A percentile compares a stretch with the other conserved stretches of the same genome.
Conservation (phyloP, 768 basidiomycete genomes). For the Solioccasus polychromus region DNA sequence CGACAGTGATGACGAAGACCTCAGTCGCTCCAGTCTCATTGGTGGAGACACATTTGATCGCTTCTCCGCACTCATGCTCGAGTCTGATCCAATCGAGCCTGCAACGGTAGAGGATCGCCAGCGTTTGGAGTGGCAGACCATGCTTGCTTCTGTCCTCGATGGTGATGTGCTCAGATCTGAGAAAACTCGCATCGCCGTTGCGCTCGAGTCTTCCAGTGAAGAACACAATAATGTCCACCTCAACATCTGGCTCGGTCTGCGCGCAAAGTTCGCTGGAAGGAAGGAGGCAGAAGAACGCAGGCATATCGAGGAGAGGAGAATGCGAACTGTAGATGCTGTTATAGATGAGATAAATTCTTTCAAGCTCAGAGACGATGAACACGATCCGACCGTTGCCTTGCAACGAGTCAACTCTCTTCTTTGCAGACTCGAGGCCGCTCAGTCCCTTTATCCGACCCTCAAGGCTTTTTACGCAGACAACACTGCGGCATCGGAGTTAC, state of each 20-base stretch:
- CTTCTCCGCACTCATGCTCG: conserved; percentile 50
- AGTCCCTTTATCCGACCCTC: conserved; percentile 83
- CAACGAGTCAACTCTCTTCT: conserved; percentile 65
- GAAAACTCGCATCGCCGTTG: conserved; percentile 87
- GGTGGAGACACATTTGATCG: conserved; percentile 49
- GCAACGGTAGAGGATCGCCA: conserved; percentile 74
- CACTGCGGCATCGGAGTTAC: conserved; percentile 56
- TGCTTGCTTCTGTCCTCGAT: conserved; percentile 88
- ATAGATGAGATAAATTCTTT: conserved; percentile 84
- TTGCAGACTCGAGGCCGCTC: conserved; percentile 73
- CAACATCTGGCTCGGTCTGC: conserved; percentile 86
- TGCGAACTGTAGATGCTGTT: conserved; percentile 76
- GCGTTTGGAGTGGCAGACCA: conserved; percentile 91
- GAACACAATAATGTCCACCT: conserved; percentile 65
- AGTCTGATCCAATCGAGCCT: conserved; percentile 63
- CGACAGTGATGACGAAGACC: conserved; percentile 75
- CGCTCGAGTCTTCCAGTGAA: conserved; percentile 64
- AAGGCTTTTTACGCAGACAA: conserved; percentile 80
- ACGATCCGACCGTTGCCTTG: conserved; percentile 44
- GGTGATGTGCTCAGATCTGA: conserved; percentile 96
- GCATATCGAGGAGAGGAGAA: conserved; percentile 77
- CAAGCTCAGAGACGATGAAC: conserved; percentile 47
- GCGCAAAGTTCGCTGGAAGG: conserved; percentile 79
- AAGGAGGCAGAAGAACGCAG: conserved; percentile 80
- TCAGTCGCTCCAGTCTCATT: conserved; percentile 41